Percentiles rank a stretch among this genome's conserved stretches.
Evolutionary conservation across 352 stramenopile genomes (phyloP).

Genomic region (Halophytophthora polymorphica): DNA sequence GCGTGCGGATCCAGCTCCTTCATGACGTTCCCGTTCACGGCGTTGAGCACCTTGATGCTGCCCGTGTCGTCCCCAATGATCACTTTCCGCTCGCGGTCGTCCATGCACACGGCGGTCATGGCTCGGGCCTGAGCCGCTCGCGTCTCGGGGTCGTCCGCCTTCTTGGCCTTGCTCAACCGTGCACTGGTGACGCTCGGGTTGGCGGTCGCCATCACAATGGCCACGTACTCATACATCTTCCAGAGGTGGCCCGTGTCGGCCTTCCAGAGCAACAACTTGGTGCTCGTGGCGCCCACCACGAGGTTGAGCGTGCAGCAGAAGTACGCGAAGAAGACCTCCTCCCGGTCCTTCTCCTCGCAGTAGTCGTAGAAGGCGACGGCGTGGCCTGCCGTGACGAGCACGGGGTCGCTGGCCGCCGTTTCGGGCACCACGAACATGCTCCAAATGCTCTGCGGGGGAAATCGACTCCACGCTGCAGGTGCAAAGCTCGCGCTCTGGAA

Average conservation of each 20-base stretch:
- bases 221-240: constrained; percentile 52
- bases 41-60: constrained; percentile 64
- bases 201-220: constrained; percentile 27
- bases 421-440: constrained; percentile 44
- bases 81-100: constrained; percentile 80
- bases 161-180: constrained; percentile 5
- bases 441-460: constrained; percentile 25
- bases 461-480: constrained; percentile 15
- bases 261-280: constrained; percentile 58
- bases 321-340: constrained; percentile 61
- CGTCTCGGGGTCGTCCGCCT: constrained; percentile 11
- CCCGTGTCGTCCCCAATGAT: constrained; percentile 73
- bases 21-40: constrained; percentile 80
- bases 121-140: constrained; percentile 20
- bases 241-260: constrained; percentile 45
- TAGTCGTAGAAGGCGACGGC: constrained; percentile 55
- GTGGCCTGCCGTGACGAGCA: constrained; percentile 43
- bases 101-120: constrained; percentile 75
- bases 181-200: constrained; percentile 6
- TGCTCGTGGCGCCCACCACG: constrained; percentile 49
- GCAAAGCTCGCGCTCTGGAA: constrained; percentile 19
- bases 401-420: constrained; percentile 42
- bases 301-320: constrained; percentile 59
- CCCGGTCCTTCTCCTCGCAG: constrained; percentile 51
- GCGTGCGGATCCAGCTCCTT: constrained; percentile 70